phyloP scores from a whole-genome alignment of 2,329 filamentous ascomycete genomes.

The Colletotrichum sp. region DNA sequence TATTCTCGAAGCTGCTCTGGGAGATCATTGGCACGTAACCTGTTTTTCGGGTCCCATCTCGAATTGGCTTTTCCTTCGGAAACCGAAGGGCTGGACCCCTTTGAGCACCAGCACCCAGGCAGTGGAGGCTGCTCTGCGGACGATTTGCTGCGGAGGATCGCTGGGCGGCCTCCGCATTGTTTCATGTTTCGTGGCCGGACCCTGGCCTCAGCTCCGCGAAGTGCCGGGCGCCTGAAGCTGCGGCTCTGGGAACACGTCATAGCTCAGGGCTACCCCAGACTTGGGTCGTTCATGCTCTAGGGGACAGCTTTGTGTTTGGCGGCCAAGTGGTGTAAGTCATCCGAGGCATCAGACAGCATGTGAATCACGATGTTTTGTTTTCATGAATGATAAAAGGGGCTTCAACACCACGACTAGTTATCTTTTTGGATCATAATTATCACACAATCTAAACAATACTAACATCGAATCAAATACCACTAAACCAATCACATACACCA shows the following conservation, averaged over 20 bases:
- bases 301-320: neutral
- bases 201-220: neutral
- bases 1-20: neutral
- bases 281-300: slow-evolving; percentile 1
- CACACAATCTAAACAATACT: neutral
- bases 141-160: neutral
- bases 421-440: rapidly evolving
- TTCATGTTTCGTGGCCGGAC: slow-evolving; percentile 11
- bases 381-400: neutral
- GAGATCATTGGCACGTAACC: neutral
- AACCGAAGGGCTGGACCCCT: neutral
- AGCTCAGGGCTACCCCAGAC: slow-evolving; percentile 11
- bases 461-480: neutral
- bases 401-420: rapidly evolving
- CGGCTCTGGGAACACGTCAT: slow-evolving; percentile 6
- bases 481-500: neutral
- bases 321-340: neutral
- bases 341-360: slow-evolving; percentile 10
- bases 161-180: slow-evolving; percentile 15
- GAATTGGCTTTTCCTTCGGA: neutral
- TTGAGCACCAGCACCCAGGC: neutral
- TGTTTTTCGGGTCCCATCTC: neutral
- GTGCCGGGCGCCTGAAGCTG: neutral
- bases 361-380: slow-evolving; percentile 6
- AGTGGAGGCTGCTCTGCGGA: neutral